A percentile compares a stretch with the other conserved stretches of the same genome.
These are phyloP conservation scores for Talaromyces marneffei DNA, from an alignment of 2,329 filamentous ascomycete genomes.

Conservation along the genomic window DNA sequence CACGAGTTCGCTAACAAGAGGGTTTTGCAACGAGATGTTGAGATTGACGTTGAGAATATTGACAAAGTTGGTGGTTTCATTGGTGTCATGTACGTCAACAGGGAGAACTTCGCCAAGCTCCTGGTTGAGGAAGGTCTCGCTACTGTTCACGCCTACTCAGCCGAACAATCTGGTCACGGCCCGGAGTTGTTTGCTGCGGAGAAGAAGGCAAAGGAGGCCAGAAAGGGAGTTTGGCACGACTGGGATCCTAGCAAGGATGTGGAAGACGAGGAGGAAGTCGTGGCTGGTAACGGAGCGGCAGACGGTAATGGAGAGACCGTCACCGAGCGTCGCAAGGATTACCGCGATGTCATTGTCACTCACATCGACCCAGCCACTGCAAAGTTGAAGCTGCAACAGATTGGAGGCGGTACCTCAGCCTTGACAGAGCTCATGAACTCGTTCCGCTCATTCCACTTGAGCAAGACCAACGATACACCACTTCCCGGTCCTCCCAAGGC, in stretches of 20 bases:
- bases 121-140: constrained; percentile 92
- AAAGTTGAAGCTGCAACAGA: constrained; percentile 82
- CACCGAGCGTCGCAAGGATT: constrained; percentile 68
- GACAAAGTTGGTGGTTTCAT: constrained; percentile 99
- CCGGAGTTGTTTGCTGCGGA: constrained; percentile 83
- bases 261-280: constrained; percentile 49
- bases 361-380: constrained; percentile 73
- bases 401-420: constrained; percentile 77
- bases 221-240: constrained; percentile 86
- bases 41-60: constrained; percentile 88
- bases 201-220: constrained; percentile 78
- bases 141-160: constrained; percentile 87
- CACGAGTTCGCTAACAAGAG: constrained; percentile 83
- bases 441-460: constrained; percentile 86
- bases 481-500: constrained; percentile 75
- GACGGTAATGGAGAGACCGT: constrained; percentile 50
- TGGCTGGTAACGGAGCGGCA: constrained; percentile 45
- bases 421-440: constrained; percentile 83
- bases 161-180: constrained; percentile 88
- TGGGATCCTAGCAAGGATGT: constrained; percentile 87
- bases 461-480: constrained; percentile 69
- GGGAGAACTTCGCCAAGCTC: constrained; percentile 90
- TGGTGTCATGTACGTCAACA: constrained; percentile 84
- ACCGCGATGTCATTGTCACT: constrained; percentile 88
- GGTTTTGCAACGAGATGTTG: constrained; percentile 89